These are phyloP conservation scores for Teratosphaeria viscida DNA, from an alignment of 2,329 filamentous ascomycete species.

Conservation along the genomic window DNA sequence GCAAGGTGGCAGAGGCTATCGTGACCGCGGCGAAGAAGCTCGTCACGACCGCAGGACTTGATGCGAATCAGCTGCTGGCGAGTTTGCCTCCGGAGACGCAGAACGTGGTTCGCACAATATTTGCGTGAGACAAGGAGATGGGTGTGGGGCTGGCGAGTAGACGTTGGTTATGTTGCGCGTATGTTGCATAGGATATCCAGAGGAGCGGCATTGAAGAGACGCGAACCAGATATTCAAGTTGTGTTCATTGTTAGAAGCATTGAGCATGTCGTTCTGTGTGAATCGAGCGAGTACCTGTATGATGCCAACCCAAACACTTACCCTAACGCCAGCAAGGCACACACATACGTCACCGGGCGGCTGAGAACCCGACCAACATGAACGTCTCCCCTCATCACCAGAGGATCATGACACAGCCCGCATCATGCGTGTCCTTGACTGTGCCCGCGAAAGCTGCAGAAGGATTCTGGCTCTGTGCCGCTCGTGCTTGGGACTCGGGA, in stretches of 20 bases:
- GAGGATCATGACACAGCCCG: background rate
- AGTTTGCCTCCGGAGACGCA: conserved; percentile 72
- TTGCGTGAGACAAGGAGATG: conserved; percentile 8
- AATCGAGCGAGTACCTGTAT: too few relatives aligned
- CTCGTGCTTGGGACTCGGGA: background rate
- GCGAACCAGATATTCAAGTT: background rate
- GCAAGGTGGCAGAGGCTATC: conserved; percentile 67
- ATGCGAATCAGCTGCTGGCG: conserved; percentile 64
- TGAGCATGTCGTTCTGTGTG: background rate
- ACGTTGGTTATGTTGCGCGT: background rate
- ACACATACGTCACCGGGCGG: background rate
- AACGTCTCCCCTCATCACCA: background rate
- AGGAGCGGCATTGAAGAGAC: background rate
- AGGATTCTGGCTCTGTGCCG: background rate
- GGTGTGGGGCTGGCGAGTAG: background rate
- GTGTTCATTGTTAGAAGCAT: background rate
- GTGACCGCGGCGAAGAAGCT: conserved; percentile 69
- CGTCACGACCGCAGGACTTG: conserved; percentile 60
- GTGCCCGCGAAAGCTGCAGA: background rate
- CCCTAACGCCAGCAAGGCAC: background rate
- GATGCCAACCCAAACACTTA: background rate
- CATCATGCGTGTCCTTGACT: background rate
- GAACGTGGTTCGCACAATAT: conserved; percentile 39
- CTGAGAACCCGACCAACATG: background rate
- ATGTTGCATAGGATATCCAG: background rate